These are phyloP conservation scores for Diaporthe helianthi DNA, from an alignment of 2,329 filamentous ascomycete genomes.

Conservation along the genomic window DNA sequence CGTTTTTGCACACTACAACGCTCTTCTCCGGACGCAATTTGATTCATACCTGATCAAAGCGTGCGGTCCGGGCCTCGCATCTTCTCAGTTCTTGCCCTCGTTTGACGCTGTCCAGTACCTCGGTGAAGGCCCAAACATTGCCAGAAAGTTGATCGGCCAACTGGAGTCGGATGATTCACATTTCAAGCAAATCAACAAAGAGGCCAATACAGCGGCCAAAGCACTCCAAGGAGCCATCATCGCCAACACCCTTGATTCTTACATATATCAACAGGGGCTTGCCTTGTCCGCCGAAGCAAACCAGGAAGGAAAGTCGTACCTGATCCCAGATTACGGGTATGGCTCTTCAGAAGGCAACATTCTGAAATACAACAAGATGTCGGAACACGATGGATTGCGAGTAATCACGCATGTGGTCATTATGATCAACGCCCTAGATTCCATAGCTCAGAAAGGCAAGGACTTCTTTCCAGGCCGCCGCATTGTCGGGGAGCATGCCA, in stretches of 20 bases:
- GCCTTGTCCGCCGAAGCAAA: conserved; percentile 58
- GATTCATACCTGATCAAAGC: conserved; percentile 70
- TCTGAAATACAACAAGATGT: conserved; percentile 59
- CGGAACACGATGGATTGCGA: conserved; percentile 70
- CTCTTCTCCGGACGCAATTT: conserved; percentile 81
- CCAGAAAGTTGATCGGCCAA: conserved; percentile 64
- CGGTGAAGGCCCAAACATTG: conserved; percentile 58
- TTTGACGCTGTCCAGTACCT: conserved; percentile 72
- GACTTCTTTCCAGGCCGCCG: conserved; percentile 45
- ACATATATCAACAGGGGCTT: conserved; percentile 66
- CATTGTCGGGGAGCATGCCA: conserved; percentile 67
- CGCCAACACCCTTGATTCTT: conserved; percentile 63
- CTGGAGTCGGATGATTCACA: conserved; percentile 58
- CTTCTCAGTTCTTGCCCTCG: conserved; percentile 63
- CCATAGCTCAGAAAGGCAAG: conserved; percentile 44
- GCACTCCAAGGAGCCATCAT: conserved; percentile 79
- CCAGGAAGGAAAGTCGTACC: conserved; percentile 47
- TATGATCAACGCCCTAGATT: conserved; percentile 72
- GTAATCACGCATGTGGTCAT: conserved; percentile 72
- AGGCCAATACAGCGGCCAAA: conserved; percentile 72
- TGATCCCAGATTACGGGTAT: conserved; percentile 50
- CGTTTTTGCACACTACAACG: conserved; percentile 87
- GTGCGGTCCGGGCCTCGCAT: conserved; percentile 59
- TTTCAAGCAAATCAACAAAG: conserved; percentile 56
- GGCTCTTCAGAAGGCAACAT: conserved; percentile 47